These are phyloP conservation scores for Cucumis sativus DNA, from an alignment of 306 rosid species.

Conservation along the genomic window DNA sequence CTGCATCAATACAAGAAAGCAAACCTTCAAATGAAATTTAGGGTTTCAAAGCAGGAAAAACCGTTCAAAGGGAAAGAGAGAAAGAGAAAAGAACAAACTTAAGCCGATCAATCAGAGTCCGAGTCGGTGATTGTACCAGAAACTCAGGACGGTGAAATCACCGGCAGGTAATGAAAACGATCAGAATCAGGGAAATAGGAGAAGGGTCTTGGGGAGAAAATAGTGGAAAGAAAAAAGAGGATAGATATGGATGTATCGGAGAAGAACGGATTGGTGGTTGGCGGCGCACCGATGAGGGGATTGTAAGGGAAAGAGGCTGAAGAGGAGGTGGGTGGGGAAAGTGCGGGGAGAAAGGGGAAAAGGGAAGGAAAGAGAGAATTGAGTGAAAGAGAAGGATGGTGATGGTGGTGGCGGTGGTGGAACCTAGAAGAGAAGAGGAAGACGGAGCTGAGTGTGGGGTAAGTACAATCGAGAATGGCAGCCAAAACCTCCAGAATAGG, in stretches of 20 bases:
- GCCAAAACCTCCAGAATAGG: not conserved
- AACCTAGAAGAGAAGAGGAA: not conserved
- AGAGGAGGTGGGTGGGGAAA: slow-evolving; percentile 12
- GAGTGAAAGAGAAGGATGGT: not conserved
- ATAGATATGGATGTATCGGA: not conserved
- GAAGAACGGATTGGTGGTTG: not conserved
- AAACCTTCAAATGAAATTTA: not conserved
- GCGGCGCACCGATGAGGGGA: not conserved
- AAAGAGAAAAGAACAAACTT: not conserved
- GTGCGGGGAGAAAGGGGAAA: not conserved
- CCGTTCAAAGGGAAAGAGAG: not conserved
- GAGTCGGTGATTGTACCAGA: not conserved
- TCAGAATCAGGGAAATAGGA: not conserved
- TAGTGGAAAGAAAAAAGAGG: not conserved
- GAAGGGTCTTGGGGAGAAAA: not conserved
- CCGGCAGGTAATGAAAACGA: not conserved
- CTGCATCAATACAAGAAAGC: not conserved
- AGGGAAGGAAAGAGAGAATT: not conserved
- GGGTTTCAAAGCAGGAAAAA: not conserved
- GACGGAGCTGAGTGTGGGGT: not conserved
- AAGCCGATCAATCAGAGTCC: not conserved
- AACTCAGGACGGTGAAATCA: not conserved
- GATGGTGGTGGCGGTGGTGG: not conserved
- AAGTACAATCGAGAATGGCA: not conserved
- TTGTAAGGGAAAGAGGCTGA: not conserved